Base-by-base conservation (phyloP, 2,329 filamentous ascomycete species). In the Trichophaea hybrida region DNA sequence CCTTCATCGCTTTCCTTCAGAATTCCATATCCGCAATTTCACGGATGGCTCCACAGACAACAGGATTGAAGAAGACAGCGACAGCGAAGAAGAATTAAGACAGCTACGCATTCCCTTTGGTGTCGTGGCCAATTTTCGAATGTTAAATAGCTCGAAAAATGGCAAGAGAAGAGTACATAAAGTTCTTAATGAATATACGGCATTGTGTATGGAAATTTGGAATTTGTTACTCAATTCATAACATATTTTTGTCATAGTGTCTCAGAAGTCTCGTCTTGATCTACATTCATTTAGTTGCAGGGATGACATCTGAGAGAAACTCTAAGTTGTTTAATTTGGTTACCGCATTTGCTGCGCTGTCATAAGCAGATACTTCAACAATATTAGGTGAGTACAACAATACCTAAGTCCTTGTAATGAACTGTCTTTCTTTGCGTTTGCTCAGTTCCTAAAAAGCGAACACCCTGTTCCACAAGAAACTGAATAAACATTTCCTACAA, bases 321-420 rank as follows among this genome's bases (percentile, higher is more conserved):
- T 98, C 90, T 55, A 98, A 84, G 71, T 94, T 94, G 72, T 97
- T 93, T 64, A 89, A 83, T 70, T 88, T 85, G 6, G 86, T 81
- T 58, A 97, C 84, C 33, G 93, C 91, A 69, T 82, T 86, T 67
- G 90, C 88, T 89, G 40, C 13, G 15, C n/a, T 7, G 6, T n/a
- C 32, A 10, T 43, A n/a, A 50, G 37, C 55, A 13, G 15, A 6
- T 24, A 12, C 5, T 12, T 53, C 2, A 33, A 24, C 50, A 12
- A 33, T 53, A 34, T 2, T 13, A 8, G 50, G 31, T 2, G 5
- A 2, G 2, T 12, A 13, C 34, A 53, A 32, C 13, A 7, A 69
- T 75, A 89, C 86, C 85, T 46, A 98, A 79, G 73, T 98, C 93
- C 70, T 88, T 88, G 76, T 98, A 98, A 72, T 97, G 93, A 63